Evolutionary conservation across 2,329 filamentous ascomycete genomes (phyloP), one percentile per base, ranked within the genome.

Genomic region (Fusarium miscanthi): DNA sequence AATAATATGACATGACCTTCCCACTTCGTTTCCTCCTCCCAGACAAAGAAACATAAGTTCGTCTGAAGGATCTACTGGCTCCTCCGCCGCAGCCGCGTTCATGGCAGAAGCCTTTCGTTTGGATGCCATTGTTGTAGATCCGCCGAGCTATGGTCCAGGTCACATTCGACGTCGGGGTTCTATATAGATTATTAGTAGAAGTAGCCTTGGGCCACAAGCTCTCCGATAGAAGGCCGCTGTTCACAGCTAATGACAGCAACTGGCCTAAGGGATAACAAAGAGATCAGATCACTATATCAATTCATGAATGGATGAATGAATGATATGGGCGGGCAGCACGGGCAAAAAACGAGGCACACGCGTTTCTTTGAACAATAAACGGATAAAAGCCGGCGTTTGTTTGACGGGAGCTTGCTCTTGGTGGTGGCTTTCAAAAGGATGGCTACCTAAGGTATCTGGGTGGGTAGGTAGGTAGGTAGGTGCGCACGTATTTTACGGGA

Each of bases 1-100:
- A 67, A 99, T 91, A 77, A 99, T 97, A 81, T 99, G 96, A 82
- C 96, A 98, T 74, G 96, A 98, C 74, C 96, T 89, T 59, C 96
- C 96, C 70, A 99, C 96, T 84, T 99, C 96, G 82, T 98, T 98
- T 75, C 96, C 96, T 69, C 96, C 96, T 69, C 96, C 96, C 41
- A 99, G 86, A 78, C 94, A 97, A 60, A 97, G 88, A 79, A 99
- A 99, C 85, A 94, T 93, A 65, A 99, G 89, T 85, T 98, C 94
- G 80, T 99, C 96, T 2, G 94, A 90, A 8, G 96, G 94, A 78
- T 98, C 95, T 65, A 97, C 92, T 2, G 94, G 94, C 78, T 98
- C 94, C 64, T 98, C 94, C 45, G 91, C 88, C 19, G 83, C 84
- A 9, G 86, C 81, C 57, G 90, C 85, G 59, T 90, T 89, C 87